Conservation (phyloP, 805 yeast genomes). For the Spencermartinsiella europaea region DNA sequence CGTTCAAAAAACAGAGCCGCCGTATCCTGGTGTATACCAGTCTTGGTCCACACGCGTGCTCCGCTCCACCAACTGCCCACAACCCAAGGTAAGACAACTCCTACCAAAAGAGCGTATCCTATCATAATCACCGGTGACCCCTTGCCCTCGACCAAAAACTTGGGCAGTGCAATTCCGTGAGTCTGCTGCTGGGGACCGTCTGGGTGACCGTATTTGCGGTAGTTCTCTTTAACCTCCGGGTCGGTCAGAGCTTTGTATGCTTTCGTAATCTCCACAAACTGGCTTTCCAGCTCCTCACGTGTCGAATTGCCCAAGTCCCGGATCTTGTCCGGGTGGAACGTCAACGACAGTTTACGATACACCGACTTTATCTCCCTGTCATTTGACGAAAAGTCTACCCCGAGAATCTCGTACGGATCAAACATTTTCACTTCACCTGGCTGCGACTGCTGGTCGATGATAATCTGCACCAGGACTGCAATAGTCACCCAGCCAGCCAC, state of each 20-base stretch:
- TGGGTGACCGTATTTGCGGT: slow-evolving; percentile 87
- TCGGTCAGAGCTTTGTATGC: slow-evolving; percentile 96
- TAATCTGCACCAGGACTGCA: slow-evolving; percentile 36
- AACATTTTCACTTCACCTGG: slow-evolving; percentile 40
- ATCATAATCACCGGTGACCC: slow-evolving; percentile 62
- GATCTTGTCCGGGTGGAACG: slow-evolving; percentile 91
- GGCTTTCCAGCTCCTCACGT: slow-evolving; percentile 64
- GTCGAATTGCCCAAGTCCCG: slow-evolving; percentile 50
- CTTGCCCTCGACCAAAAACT: slow-evolving; percentile 79
- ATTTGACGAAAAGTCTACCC: slow-evolving; percentile 58
- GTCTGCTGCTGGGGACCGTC: slow-evolving; percentile 90
- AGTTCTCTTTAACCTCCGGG: slow-evolving; percentile 76
- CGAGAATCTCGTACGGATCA: slow-evolving; percentile 89
- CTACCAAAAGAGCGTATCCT: slow-evolving; percentile 66
- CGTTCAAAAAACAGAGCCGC: slow-evolving; percentile 71
- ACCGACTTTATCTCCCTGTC: slow-evolving; percentile 76
- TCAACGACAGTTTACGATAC: slow-evolving; percentile 81
- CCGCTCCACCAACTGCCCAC: slow-evolving; percentile 91
- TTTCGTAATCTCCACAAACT: slow-evolving; percentile 74
- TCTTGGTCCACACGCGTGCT: slow-evolving; percentile 72
- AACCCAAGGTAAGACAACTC: slow-evolving; percentile 68
- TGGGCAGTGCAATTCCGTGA: slow-evolving; percentile 95
- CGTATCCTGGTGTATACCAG: slow-evolving; percentile 78
- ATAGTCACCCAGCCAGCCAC: slow-evolving; percentile 60
- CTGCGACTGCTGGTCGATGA: slow-evolving; percentile 34